phyloP scores from a whole-genome alignment of 495 filamentous ascomycete species.

The Xeromyces bisporus region DNA sequence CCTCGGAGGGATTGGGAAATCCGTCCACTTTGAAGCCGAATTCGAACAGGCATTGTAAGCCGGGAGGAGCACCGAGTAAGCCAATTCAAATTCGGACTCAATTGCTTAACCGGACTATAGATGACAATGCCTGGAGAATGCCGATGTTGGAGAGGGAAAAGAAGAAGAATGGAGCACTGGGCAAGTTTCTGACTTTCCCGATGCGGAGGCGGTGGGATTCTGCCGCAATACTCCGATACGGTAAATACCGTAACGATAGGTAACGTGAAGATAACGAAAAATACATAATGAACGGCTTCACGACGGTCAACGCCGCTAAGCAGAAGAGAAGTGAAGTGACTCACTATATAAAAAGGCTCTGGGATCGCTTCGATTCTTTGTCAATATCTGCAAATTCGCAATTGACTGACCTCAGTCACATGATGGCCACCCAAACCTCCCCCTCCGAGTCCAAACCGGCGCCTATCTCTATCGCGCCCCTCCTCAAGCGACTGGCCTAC shows the following conservation, averaged over 20 bases:
- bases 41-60: slow-evolving; percentile 30
- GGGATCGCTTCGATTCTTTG: too few relatives aligned
- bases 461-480: slow-evolving; percentile 56
- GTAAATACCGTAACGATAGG: too few relatives aligned
- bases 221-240: too few relatives aligned
- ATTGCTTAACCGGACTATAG: too few relatives aligned
- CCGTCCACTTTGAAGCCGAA: slow-evolving; percentile 18
- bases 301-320: too few relatives aligned
- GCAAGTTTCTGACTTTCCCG: neutral
- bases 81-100: too few relatives aligned
- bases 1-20: slow-evolving; percentile 16
- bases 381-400: too few relatives aligned
- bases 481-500: slow-evolving; percentile 64
- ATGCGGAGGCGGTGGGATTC: slow-evolving; percentile 11
- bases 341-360: too few relatives aligned
- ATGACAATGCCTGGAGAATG: too few relatives aligned
- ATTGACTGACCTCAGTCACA: neutral
- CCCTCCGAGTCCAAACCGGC: slow-evolving; percentile 14
- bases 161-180: neutral
- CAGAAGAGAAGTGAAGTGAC: too few relatives aligned
- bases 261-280: too few relatives aligned
- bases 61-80: neutral
- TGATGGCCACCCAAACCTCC: slow-evolving; percentile 9
- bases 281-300: too few relatives aligned
- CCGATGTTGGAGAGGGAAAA: neutral